Conservation (phyloP, 2,329 filamentous ascomycete species). For the Microsporum ferrugineum region DNA sequence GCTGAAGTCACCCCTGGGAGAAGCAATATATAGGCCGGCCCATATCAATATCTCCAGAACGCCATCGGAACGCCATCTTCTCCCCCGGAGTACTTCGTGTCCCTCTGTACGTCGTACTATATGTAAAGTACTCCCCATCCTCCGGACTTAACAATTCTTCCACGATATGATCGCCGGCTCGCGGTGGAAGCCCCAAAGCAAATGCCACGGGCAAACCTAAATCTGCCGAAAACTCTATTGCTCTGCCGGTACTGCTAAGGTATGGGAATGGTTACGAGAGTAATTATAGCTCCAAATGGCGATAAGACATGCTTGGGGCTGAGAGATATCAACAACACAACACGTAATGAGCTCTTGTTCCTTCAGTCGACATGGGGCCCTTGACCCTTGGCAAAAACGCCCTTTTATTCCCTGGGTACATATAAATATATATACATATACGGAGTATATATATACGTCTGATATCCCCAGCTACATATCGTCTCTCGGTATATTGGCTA, state of each 20-base stretch:
- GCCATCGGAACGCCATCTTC: not conserved
- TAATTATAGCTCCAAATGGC: not conserved
- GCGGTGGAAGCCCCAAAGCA: not conserved
- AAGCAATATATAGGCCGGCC: not conserved
- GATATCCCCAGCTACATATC: not conserved
- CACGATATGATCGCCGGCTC: constrained; percentile 1
- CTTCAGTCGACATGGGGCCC: not conserved
- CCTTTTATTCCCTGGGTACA: not conserved
- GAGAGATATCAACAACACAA: not conserved
- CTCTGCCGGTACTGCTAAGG: constrained; percentile 3
- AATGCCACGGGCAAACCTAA: constrained; percentile 4
- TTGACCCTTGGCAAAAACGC: not conserved
- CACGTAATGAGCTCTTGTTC: not conserved
- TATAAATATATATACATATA: not conserved
- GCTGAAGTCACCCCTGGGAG: not conserved
- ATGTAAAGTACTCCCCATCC: not conserved
- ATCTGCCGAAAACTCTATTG: constrained; percentile 5
- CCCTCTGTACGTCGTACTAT: not conserved
- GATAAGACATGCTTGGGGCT: not conserved
- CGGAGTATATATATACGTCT: not conserved
- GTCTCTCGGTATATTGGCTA: not conserved
- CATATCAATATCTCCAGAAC: not conserved
- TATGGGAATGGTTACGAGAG: not conserved
- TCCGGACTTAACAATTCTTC: not conserved
- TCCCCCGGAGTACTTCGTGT: not conserved